phyloP scores from a whole-genome alignment of 75 land plant genomes.

The Picea sitchensis region DNA sequence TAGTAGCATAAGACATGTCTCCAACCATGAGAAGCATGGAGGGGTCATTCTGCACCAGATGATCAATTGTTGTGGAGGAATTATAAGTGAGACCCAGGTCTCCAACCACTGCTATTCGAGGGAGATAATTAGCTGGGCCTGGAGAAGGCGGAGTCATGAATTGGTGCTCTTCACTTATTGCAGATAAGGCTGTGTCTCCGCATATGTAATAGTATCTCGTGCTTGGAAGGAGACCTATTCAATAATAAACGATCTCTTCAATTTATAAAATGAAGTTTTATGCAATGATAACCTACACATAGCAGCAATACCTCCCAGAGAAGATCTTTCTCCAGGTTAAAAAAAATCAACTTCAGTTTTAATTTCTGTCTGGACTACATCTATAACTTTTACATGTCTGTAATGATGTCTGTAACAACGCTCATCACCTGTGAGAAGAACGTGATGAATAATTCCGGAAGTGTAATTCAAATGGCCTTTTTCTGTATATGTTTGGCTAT shows the following conservation, averaged over 20 bases:
- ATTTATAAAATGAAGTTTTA: no score
- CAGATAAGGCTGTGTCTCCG: constrained; percentile 65
- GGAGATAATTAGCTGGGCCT: constrained; percentile 44
- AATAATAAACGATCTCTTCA: no score
- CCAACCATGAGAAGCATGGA: constrained; percentile 76
- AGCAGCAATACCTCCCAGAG: no score
- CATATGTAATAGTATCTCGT: constrained; percentile 74
- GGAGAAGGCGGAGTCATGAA: constrained; percentile 63
- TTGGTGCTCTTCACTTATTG: constrained; percentile 68
- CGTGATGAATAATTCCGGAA: constrained; percentile 36
- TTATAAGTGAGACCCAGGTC: constrained; percentile 93
- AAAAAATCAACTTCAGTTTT: no score
- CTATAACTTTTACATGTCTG: no score
- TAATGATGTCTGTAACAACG: no score
- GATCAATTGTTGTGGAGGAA: constrained; percentile 74
- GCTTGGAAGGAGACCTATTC: constrained; percentile 57
- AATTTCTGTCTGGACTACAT: no score
- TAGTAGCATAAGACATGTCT: constrained; percentile 83
- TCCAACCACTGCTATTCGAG: constrained; percentile 80
- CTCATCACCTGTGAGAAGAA: constrained; percentile 15
- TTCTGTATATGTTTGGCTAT: constrained; percentile 28
- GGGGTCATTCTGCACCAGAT: constrained; percentile 67
- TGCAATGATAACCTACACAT: no score
- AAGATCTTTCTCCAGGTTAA: no score
- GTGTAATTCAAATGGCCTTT: constrained; percentile 31